Evolutionary conservation across 441 rosid genomes (phyloP).

Genomic region (Capsella rubella): DNA sequence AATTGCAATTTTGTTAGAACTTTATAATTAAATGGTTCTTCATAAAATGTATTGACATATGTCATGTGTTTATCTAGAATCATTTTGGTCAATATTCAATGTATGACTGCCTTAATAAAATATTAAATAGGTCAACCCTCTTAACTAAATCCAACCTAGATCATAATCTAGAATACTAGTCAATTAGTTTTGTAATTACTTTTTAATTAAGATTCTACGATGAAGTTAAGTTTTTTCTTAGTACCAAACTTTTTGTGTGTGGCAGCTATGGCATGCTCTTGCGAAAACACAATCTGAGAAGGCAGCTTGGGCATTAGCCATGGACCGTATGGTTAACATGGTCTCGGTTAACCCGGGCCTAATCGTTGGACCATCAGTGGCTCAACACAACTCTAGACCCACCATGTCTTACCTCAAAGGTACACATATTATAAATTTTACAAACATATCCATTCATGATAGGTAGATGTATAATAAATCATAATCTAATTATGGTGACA

Average conservation of each 20-base stretch:
- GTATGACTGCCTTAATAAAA: conserved; percentile 5
- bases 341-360: conserved; percentile 80
- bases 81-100: conserved; percentile 30
- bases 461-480: background rate
- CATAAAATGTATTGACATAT: conserved; percentile 11
- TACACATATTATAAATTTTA: conserved; percentile 15
- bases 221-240: background rate
- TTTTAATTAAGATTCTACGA: background rate
- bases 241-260: background rate
- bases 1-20: background rate
- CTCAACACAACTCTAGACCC: conserved; percentile 65
- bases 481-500: conserved; percentile 4
- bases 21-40: background rate
- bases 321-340: conserved; percentile 83
- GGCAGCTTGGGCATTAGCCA: conserved; percentile 90
- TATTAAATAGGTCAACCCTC: conserved; percentile 18
- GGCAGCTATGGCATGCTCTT: conserved; percentile 77
- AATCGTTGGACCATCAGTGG: conserved; percentile 68
- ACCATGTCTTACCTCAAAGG: conserved; percentile 86
- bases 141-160: conserved; percentile 14
- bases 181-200: background rate
- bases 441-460: conserved; percentile 1
- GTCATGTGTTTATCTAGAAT: conserved; percentile 8
- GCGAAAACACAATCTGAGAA: conserved; percentile 79
- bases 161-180: background rate